phyloP scores from a whole-genome alignment of 2,329 filamentous ascomycete species.

The Clarireedia paspali region DNA sequence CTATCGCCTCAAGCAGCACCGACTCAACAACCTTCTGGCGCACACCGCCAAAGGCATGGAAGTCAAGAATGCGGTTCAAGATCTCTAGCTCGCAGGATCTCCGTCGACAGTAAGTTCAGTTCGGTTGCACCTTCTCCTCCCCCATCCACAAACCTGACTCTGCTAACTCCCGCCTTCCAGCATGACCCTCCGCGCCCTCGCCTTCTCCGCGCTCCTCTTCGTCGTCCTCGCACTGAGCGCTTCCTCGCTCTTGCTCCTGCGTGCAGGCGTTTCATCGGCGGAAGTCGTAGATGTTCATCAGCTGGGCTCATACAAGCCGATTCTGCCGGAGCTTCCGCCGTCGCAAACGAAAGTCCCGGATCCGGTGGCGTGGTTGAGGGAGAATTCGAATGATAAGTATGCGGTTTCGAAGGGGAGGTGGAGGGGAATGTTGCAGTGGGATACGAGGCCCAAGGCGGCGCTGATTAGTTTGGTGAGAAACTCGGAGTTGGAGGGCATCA shows the following conservation, averaged over 20 bases:
- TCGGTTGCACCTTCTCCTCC: background rate
- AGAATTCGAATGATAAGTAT: slow-evolving; percentile 30
- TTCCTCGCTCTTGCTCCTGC: background rate
- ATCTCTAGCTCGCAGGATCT: slow-evolving; percentile 5
- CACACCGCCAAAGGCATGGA: slow-evolving; percentile 19
- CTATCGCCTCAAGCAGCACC: slow-evolving; percentile 7
- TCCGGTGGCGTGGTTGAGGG: slow-evolving; percentile 28
- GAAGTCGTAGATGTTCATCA: background rate
- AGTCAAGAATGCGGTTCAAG: background rate
- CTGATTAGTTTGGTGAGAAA: slow-evolving; percentile 66
- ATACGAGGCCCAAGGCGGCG: slow-evolving; percentile 30
- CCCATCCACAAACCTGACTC: background rate
- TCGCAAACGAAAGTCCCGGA: slow-evolving; percentile 17
- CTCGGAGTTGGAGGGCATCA: slow-evolving; percentile 57
- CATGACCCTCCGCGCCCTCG: slow-evolving; percentile 7
- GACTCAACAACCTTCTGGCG: slow-evolving; percentile 19
- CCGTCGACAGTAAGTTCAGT: slow-evolving; percentile 11
- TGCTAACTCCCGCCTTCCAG: background rate
- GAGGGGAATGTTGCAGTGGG: background rate
- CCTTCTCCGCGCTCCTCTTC: slow-evolving; percentile 5
- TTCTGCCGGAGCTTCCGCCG: slow-evolving; percentile 11
- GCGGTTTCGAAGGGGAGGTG: slow-evolving; percentile 15
- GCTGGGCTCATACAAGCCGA: slow-evolving; percentile 7
- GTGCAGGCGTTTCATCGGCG: background rate
- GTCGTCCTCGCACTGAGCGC: background rate